These are phyloP conservation scores for Beauveria varroae DNA, from an alignment of 2,329 filamentous ascomycete genomes.

Conservation along the genomic window DNA sequence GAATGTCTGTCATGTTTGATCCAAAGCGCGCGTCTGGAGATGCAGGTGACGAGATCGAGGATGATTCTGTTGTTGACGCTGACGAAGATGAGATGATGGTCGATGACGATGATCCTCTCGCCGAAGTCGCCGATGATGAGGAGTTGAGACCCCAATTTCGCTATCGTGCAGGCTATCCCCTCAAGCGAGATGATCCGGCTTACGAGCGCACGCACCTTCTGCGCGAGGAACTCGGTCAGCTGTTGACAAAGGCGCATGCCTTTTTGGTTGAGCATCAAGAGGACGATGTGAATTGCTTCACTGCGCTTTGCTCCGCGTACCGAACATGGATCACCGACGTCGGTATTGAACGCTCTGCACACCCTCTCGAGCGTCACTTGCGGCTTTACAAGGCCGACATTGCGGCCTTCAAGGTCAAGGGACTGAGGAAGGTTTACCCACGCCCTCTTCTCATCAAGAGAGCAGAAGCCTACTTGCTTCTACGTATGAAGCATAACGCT, in stretches of 20 bases:
- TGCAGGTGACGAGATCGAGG: conserved; percentile 35
- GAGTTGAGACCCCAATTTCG: conserved; percentile 79
- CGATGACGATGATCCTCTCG: conserved; percentile 47
- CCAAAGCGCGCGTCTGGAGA: conserved; percentile 59
- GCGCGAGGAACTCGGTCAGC: conserved; percentile 69
- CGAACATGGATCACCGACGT: conserved; percentile 97
- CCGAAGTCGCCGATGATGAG: conserved; percentile 67
- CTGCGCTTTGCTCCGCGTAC: conserved; percentile 84
- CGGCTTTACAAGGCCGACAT: conserved; percentile 81
- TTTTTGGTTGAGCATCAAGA: conserved; percentile 82
- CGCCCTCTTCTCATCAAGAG: conserved; percentile 85
- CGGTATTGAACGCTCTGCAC: conserved; percentile 89
- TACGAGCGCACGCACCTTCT: conserved; percentile 75
- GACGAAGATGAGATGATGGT: conserved; percentile 36
- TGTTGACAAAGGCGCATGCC: conserved; percentile 74
- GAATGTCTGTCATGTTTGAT: conserved; percentile 84
- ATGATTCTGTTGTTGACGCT: conserved; percentile 46
- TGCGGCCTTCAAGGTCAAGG: conserved; percentile 89
- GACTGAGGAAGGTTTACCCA: conserved; percentile 85
- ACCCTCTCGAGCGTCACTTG: conserved; percentile 80
- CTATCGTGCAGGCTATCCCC: conserved; percentile 80
- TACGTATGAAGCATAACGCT: conserved; percentile 90
- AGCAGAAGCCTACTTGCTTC: conserved; percentile 88
- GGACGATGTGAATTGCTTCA: conserved; percentile 94
- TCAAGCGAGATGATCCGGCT: conserved; percentile 46